A percentile compares a stretch with the other conserved stretches of the same genome.
Evolutionary conservation across 352 stramenopile species (phyloP).

Genomic region (Pythium aristosporum): DNA sequence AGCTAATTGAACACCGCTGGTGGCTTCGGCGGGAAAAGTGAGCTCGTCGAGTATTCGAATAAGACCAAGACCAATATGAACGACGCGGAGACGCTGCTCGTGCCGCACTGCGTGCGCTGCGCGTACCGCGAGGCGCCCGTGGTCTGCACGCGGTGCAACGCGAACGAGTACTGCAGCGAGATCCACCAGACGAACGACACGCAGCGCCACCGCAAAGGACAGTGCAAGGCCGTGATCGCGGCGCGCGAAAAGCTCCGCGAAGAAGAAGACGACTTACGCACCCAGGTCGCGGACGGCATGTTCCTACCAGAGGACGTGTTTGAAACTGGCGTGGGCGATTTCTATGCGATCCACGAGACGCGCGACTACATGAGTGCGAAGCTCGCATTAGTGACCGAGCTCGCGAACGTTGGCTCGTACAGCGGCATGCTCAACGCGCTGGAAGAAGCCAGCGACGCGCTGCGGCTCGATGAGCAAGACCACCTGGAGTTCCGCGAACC

Average conservation of each 20-base stretch:
- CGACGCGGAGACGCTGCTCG: background rate
- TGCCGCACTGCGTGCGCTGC: slow-evolving; percentile 14
- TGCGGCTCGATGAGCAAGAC: slow-evolving; percentile 17
- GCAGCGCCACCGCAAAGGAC: slow-evolving; percentile 15
- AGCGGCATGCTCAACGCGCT: slow-evolving; percentile 1
- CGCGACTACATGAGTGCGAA: slow-evolving; percentile 25
- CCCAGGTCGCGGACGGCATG: background rate
- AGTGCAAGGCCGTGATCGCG: background rate
- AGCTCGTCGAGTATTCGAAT: background rate
- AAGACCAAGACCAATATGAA: background rate
- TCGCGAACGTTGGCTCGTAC: background rate
- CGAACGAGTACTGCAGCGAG: slow-evolving; percentile 11
- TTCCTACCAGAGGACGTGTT: slow-evolving; percentile 18
- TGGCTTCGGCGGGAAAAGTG: background rate
- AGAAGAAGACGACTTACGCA: slow-evolving; percentile 12
- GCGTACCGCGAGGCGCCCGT: slow-evolving; percentile 2
- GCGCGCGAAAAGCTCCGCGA: slow-evolving; percentile 8
- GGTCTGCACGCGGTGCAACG: slow-evolving; percentile 6
- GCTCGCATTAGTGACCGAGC: slow-evolving; percentile 5
- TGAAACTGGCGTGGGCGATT: slow-evolving; percentile 11
- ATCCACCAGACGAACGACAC: slow-evolving; percentile 13
- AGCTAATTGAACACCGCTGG: background rate
- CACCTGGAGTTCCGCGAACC: slow-evolving; percentile 7
- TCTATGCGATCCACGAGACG: slow-evolving; percentile 21
- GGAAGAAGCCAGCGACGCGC: slow-evolving; percentile 10